phyloP scores from a whole-genome alignment of 305 asterid species.

The Rubia balearica region DNA sequence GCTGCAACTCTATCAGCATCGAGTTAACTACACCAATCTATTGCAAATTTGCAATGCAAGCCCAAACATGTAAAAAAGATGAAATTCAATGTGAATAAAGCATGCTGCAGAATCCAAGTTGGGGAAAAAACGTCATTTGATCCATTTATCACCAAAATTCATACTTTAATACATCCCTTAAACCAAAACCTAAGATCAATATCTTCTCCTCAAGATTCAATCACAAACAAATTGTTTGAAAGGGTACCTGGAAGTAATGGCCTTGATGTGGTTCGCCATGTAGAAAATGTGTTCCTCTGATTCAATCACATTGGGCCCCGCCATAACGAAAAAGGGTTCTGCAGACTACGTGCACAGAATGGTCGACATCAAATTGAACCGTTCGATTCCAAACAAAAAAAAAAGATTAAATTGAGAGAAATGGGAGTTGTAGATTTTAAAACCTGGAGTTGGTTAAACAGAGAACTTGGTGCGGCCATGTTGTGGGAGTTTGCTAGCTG shows the following conservation, averaged over 20 bases:
- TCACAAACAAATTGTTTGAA: neutral
- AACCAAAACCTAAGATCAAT: neutral
- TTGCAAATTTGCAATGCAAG: neutral
- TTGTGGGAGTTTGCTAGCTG: neutral
- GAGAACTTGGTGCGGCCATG: slow-evolving; percentile 1
- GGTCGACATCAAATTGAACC: neutral
- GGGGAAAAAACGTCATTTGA: neutral
- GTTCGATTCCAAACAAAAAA: no score
- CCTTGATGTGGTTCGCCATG: slow-evolving; percentile 82
- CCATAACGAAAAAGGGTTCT: slow-evolving; percentile 13
- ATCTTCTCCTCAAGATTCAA: neutral
- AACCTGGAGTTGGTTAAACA: slow-evolving; percentile 13
- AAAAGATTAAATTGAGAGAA: neutral
- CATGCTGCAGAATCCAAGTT: neutral
- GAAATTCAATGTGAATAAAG: neutral
- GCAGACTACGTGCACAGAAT: slow-evolving; percentile 6
- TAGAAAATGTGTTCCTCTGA: slow-evolving; percentile 83
- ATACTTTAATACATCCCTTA: neutral
- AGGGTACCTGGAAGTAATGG: slow-evolving; percentile 54
- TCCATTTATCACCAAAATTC: slow-evolving; percentile 1
- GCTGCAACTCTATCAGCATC: neutral
- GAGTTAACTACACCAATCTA: neutral
- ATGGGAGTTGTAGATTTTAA: neutral
- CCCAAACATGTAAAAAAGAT: neutral
- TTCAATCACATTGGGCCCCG: slow-evolving; percentile 47